Conservation (phyloP, 2,329 filamentous ascomycete species). For the Alternaria burnsii region DNA sequence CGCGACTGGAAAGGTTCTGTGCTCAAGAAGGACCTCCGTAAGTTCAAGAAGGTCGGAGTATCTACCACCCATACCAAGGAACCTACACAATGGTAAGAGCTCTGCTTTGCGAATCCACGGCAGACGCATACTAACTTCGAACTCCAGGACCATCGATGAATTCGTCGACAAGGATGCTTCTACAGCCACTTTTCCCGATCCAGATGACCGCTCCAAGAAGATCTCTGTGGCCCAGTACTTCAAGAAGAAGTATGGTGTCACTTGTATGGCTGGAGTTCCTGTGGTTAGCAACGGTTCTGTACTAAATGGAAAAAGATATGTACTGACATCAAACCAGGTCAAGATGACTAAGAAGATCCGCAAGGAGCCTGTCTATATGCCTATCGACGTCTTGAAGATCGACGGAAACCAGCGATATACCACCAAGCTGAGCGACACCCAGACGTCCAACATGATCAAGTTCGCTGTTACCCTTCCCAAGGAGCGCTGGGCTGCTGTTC, state of each 20-base stretch:
- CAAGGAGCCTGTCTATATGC: slow-evolving; percentile 58
- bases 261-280: slow-evolving; percentile 60
- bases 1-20: slow-evolving; percentile 36
- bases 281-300: slow-evolving; percentile 54
- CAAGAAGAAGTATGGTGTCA: slow-evolving; percentile 60
- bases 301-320: background rate
- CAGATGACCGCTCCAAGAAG: slow-evolving; percentile 66
- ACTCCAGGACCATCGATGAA: slow-evolving; percentile 55
- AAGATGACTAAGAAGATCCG: slow-evolving; percentile 62
- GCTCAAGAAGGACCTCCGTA: slow-evolving; percentile 51
- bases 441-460: slow-evolving; percentile 90
- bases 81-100: slow-evolving; percentile 52
- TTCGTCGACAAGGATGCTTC: slow-evolving; percentile 56
- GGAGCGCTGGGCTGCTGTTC: slow-evolving; percentile 73
- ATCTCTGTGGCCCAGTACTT: slow-evolving; percentile 67
- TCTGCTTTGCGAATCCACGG: background rate
- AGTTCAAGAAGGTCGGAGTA: slow-evolving; percentile 55
- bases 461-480: slow-evolving; percentile 83
- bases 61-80: slow-evolving; percentile 49
- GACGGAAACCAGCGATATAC: slow-evolving; percentile 65
- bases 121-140: background rate
- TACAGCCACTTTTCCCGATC: slow-evolving; percentile 61
- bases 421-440: slow-evolving; percentile 65
- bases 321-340: background rate
- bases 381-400: slow-evolving; percentile 65